These are phyloP conservation scores for Avicennia marina DNA, from an alignment of 257 asterid species.

Conservation along the genomic window DNA sequence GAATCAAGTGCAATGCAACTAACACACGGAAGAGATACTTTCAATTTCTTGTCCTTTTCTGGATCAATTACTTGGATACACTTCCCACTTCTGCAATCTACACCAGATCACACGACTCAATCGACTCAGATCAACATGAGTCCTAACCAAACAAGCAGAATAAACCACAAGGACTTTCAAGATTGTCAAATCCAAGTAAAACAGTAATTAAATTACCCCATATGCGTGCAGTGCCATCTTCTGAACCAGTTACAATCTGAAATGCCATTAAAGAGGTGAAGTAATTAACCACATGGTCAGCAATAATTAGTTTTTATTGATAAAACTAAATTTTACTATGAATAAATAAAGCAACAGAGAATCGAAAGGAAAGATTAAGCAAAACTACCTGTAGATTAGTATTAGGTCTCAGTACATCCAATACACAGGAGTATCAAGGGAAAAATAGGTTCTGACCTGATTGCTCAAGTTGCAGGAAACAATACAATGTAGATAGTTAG, in stretches of 20 bases:
- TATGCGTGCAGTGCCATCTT: slow-evolving; percentile 89
- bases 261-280: slow-evolving; percentile 12
- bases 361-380: neutral
- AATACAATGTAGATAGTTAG: slow-evolving; percentile 74
- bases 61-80: slow-evolving; percentile 65
- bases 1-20: slow-evolving; percentile 90
- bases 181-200: slow-evolving; percentile 12
- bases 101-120: slow-evolving; percentile 16
- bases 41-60: slow-evolving; percentile 37
- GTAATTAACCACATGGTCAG: neutral
- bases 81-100: slow-evolving; percentile 94
- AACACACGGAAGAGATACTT: slow-evolving; percentile 44
- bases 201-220: slow-evolving; percentile 66
- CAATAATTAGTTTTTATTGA: slow-evolving; percentile 5
- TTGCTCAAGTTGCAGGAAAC: slow-evolving; percentile 56
- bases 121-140: slow-evolving; percentile 17
- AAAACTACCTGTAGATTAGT: neutral
- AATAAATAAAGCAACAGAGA: neutral
- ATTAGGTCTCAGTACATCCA: neutral
- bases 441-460: slow-evolving; percentile 49
- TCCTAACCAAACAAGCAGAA: slow-evolving; percentile 1
- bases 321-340: neutral
- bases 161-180: too few species aligned
- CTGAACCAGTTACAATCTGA: slow-evolving; percentile 97
- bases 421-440: neutral